A percentile compares a stretch with the other conserved stretches of the same genome.
Evolutionary conservation across 1,139 yeast genomes (phyloP).

Genomic region (Wickerhamomyces sp.): DNA sequence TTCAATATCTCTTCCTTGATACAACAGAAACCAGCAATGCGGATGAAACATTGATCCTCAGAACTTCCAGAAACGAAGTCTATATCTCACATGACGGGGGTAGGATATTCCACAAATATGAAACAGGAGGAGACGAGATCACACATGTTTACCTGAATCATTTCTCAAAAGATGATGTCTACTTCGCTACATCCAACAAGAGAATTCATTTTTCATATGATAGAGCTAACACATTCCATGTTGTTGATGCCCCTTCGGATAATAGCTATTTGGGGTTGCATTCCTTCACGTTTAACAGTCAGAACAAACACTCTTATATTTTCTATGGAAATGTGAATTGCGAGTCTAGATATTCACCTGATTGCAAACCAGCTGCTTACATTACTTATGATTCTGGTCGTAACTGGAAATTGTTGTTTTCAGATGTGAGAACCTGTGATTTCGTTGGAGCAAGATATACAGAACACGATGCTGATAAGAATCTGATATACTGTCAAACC

Average conservation of each 20-base stretch:
- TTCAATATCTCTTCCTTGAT: slow-evolving; percentile 52
- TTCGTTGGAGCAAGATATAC: slow-evolving; percentile 55
- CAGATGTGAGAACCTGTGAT: slow-evolving; percentile 56
- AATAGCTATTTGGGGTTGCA: slow-evolving; percentile 36
- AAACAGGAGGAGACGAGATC: slow-evolving; percentile 45
- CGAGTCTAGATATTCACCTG: slow-evolving; percentile 24
- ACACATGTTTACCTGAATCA: slow-evolving; percentile 56
- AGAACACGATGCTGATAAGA: slow-evolving; percentile 33
- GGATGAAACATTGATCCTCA: slow-evolving; percentile 72
- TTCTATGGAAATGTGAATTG: slow-evolving; percentile 67
- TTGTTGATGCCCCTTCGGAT: slow-evolving; percentile 46
- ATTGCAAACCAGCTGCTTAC: slow-evolving; percentile 56
- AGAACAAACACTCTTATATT: slow-evolving; percentile 49
- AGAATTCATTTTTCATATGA: slow-evolving; percentile 56
- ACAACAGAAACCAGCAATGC: slow-evolving; percentile 31
- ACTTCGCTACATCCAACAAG: slow-evolving; percentile 49
- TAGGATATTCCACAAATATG: slow-evolving; percentile 44
- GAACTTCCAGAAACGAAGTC: slow-evolving; percentile 46
- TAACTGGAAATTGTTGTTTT: slow-evolving; percentile 47
- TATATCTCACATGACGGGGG: slow-evolving; percentile 83
- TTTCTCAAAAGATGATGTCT: slow-evolving; percentile 56
- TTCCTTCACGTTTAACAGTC: slow-evolving; percentile 53
- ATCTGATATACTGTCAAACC: slow-evolving; percentile 59
- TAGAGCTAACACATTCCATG: slow-evolving; percentile 56
- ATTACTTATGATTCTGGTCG: slow-evolving; percentile 62